Evolutionary conservation across 208 protist species (phyloP), one percentile per base, ranked within the genome.

Genomic region (Trypanosoma brucei): DNA sequence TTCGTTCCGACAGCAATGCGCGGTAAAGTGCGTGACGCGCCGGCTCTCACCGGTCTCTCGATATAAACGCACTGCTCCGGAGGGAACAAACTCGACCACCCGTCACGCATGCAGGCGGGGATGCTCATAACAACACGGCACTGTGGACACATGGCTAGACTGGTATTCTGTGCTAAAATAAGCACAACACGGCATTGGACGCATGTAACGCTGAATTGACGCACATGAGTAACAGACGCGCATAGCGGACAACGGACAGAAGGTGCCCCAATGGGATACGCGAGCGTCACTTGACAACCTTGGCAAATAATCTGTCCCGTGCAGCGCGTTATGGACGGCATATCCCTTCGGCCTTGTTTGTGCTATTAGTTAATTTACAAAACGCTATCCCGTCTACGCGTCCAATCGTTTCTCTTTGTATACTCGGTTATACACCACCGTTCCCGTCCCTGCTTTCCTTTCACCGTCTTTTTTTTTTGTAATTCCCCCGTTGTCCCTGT

Each of bases 121-220:
- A 93, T 89, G 33, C 79, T 84, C 87, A 93, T 93, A 13, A 93
- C 84, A 1, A 76, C 91, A 36, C 84, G 84, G 65, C 87, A 93
- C 35, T 79, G 78, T 8, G 87, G 84, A 58, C 87, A 93, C 84
- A 93, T 91, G 14, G 87, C 84, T 13, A 91, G 79, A 48, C 72
- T 86, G 49, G 87, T 93, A 71, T 93, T 89, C 67, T 89, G 84
- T 42, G 87, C 83, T 2, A 93, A 68, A 42, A 92, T 83, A 13
- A 93, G 72, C 42, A 86, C 83, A 62, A 81, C 85, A 62, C 77
- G 79, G 75, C 87, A 93, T 65, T 79, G 84, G 11, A 86, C 81
- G 60, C 87, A 93, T 13, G 82, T 86, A 6, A 93, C 84, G 61
- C 72, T 85, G 68, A 93, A 90, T 70, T 91, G 84, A 48, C 84